Conservation (phyloP, 2,329 filamentous ascomycete genomes). For the Fusarium clavum region DNA sequence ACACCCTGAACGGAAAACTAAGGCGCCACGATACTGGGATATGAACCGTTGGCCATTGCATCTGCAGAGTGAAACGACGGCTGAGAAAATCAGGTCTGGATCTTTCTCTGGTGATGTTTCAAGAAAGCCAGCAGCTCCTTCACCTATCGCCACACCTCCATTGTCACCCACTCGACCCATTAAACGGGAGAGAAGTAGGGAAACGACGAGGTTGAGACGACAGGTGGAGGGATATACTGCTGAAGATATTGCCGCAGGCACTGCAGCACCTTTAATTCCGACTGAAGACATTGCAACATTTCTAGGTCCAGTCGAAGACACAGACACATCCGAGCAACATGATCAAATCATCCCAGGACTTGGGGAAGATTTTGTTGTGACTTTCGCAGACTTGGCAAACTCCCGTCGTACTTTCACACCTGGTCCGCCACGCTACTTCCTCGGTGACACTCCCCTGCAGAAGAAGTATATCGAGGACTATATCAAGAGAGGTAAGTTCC, state of each 20-base stretch:
- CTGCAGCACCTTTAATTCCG: not conserved
- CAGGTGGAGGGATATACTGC: not conserved
- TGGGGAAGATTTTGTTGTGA: conserved; percentile 20
- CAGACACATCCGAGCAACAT: not conserved
- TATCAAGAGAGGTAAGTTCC: conserved; percentile 36
- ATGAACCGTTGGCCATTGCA: conserved; percentile 62
- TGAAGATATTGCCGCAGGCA: not conserved
- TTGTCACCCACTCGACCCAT: not conserved
- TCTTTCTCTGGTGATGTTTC: not conserved
- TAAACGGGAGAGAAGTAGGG: not conserved
- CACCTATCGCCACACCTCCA: not conserved
- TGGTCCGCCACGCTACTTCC: conserved; percentile 44
- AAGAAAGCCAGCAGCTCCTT: not conserved
- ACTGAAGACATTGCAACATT: not conserved
- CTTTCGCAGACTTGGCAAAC: conserved; percentile 28
- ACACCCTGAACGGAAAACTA: conserved; percentile 38
- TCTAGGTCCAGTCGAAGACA: not conserved
- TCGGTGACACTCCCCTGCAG: conserved; percentile 49
- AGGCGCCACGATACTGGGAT: conserved; percentile 54
- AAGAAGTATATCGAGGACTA: conserved; percentile 41
- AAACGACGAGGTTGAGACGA: not conserved
- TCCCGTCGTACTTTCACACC: conserved; percentile 41
- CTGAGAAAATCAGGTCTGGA: conserved; percentile 9
- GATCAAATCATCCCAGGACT: conserved; percentile 4
- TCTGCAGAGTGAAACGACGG: conserved; percentile 51